Percentiles rank a stretch among this genome's conserved stretches.
Conservation (phyloP, 371 early-diverging fungal genomes). For the Mortierella sp. region DNA sequence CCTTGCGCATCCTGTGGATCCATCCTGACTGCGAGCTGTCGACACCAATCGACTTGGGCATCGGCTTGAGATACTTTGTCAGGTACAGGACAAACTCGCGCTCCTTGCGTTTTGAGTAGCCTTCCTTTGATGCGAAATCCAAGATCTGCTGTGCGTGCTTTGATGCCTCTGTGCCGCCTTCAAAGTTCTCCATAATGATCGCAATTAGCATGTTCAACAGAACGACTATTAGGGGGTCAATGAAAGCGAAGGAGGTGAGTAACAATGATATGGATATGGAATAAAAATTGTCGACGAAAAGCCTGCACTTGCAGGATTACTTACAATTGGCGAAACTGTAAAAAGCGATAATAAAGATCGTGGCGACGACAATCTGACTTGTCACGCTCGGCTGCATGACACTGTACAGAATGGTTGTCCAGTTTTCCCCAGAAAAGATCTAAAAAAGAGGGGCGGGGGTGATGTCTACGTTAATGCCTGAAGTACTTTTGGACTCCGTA, state of each 20-base stretch:
- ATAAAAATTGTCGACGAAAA: background rate
- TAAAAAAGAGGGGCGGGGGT: constrained; percentile 16
- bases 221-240: constrained; percentile 56
- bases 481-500: too few species aligned
- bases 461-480: background rate
- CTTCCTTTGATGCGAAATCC: constrained; percentile 62
- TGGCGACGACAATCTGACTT: constrained; percentile 63
- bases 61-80: constrained; percentile 65
- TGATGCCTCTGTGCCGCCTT: constrained; percentile 68
- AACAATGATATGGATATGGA: background rate
- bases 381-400: constrained; percentile 59
- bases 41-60: constrained; percentile 64
- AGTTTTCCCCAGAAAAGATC: constrained; percentile 80
- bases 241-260: background rate
- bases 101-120: constrained; percentile 46
- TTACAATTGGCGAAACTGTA: constrained; percentile 79
- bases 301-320: constrained; percentile 6
- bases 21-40: constrained; percentile 59
- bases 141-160: constrained; percentile 70
- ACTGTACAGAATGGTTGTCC: constrained; percentile 73
- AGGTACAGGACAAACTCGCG: constrained; percentile 58
- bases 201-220: constrained; percentile 77
- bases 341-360: constrained; percentile 71
- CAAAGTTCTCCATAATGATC: constrained; percentile 78
- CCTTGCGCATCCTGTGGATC: constrained; percentile 62